phyloP scores from a whole-genome alignment of 768 basidiomycete genomes.

The Phallus indusiatus region DNA sequence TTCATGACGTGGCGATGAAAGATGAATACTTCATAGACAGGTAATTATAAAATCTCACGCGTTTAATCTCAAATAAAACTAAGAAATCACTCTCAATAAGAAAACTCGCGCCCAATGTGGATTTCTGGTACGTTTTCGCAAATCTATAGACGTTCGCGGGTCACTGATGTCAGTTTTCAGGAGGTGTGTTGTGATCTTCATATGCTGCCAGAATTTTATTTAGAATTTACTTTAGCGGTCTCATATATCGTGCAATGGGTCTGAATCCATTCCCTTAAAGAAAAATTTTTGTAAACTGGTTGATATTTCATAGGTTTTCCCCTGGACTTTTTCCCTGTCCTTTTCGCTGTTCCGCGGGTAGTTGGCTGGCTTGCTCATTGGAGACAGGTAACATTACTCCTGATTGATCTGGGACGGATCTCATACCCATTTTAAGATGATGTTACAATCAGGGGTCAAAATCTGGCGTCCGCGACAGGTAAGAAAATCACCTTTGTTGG shows the following conservation, averaged over 20 bases:
- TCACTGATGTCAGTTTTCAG: conserved; percentile 24
- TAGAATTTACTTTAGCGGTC: conserved; percentile 39
- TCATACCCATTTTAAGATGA: conserved; percentile 50
- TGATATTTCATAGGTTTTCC: conserved; percentile 65
- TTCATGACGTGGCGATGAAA: conserved; percentile 82
- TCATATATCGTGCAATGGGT: conserved; percentile 93
- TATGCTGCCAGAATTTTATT: not conserved
- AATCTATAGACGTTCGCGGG: conserved; percentile 1
- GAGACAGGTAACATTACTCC: conserved; percentile 50
- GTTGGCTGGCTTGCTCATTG: conserved; percentile 93
- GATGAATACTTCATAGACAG: conserved; percentile 84
- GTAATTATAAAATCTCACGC: not conserved
- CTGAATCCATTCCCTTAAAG: conserved; percentile 15
- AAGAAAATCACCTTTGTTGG: conserved; percentile 13
- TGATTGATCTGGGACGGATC: not conserved
- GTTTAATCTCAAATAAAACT: not conserved
- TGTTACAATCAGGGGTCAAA: conserved; percentile 83
- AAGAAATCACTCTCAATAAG: not conserved
- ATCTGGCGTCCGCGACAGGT: conserved; percentile 89
- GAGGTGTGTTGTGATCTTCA: conserved; percentile 31
- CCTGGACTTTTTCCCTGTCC: conserved; percentile 87
- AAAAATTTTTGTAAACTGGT: not conserved
- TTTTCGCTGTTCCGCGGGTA: conserved; percentile 87
- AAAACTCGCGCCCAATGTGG: conserved; percentile 81
- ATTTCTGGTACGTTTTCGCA: conserved; percentile 59